Evolutionary conservation across 306 rosid genomes (phyloP), one percentile per base, ranked within the genome.

Genomic region (Inga leiocalycina): DNA sequence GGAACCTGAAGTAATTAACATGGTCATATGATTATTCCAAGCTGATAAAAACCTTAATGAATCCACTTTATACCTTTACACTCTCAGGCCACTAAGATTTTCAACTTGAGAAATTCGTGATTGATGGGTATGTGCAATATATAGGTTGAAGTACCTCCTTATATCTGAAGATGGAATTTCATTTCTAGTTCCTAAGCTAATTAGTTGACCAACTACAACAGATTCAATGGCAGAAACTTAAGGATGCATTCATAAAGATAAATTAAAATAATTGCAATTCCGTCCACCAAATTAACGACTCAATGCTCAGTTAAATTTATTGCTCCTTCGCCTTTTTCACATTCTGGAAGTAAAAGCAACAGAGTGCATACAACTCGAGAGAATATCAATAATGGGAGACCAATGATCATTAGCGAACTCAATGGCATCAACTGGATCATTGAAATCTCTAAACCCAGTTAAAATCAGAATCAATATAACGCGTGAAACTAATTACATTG

Each of bases 401-500:
- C 52, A 11, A 57, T 76, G 22, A 64, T 65, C 51, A 67, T 49
- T 32, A 30, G 46, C 7, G 66, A 79, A 79, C 52, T 15, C 35
- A 39, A 11, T 56, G 8, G n/a, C 14, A 57, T 65, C 46, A 77
- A 62, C 20, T 16, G 43, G 45, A 45, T 43, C 73, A 64, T 51
- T 57, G 43, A 49, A 74, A 49, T 34, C 44, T 8, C 35, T 24
- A 59, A 57, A 59, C 27, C 52, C 43, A 57, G 22, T 37, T 22
- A 3, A n/a, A 59, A 3, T 27, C 7, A 39, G 10, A 80, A 75
- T 15, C 32, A 30, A 77, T 82, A 34, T 39, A 74, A 32, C 66
- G 61, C 56, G 19, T 75, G 22, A 77, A 67, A 79, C 41, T 20
- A 80, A 74, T 66, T 69, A 72, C 74, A 83, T 80, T 71, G 67